These are phyloP conservation scores for Trichoderma lentiforme DNA, from an alignment of 2,329 filamentous ascomycete genomes.

Conservation along the genomic window DNA sequence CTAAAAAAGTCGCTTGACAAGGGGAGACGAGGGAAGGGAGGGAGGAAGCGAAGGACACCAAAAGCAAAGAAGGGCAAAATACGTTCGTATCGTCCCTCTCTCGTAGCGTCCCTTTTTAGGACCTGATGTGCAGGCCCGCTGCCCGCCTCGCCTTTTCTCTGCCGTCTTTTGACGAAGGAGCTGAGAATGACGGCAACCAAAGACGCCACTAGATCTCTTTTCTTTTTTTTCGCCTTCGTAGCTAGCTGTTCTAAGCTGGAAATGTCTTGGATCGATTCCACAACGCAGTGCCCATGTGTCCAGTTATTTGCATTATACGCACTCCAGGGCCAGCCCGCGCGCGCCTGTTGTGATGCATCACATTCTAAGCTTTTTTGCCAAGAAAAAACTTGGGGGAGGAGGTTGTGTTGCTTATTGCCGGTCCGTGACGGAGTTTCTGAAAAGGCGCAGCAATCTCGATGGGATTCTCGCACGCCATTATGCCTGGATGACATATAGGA, in stretches of 20 bases:
- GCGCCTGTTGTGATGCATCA: background rate
- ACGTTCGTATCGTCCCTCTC: background rate
- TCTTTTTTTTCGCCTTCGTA: no score
- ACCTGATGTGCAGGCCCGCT: background rate
- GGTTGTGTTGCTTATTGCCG: background rate
- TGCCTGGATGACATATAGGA: background rate
- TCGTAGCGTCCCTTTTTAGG: background rate
- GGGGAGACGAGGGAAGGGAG: background rate
- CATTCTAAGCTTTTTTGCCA: background rate
- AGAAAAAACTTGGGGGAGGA: background rate
- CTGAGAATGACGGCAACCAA: background rate
- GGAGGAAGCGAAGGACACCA: background rate
- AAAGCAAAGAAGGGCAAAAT: background rate
- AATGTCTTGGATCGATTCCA: background rate
- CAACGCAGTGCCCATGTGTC: background rate
- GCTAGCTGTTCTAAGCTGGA: background rate
- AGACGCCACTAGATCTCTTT: background rate
- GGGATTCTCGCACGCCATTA: background rate
- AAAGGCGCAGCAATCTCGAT: background rate
- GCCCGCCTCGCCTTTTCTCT: background rate
- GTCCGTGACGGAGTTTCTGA: background rate
- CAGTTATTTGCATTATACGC: background rate
- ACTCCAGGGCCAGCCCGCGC: background rate
- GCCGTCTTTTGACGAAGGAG: background rate
- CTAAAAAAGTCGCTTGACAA: background rate